These are phyloP conservation scores for Gnaphalium uliginosum DNA, from an alignment of 129 eudicot genomes.

Conservation along the genomic window DNA sequence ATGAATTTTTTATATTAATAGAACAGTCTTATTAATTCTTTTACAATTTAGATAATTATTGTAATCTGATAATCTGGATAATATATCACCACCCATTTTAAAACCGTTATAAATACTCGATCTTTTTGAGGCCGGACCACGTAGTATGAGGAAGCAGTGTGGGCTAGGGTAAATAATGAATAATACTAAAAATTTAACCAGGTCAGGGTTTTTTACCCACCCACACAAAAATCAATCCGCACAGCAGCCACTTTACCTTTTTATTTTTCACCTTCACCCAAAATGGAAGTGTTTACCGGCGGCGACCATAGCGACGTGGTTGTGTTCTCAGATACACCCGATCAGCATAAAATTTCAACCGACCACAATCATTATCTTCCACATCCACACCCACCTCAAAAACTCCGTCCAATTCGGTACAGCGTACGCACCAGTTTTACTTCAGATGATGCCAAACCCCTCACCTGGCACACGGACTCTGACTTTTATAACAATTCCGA, in stretches of 20 bases:
- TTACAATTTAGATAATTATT: no score
- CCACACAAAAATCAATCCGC: neutral
- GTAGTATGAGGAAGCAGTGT: neutral
- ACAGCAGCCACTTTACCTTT: neutral
- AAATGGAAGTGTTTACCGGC: neutral
- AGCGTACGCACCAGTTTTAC: constrained; percentile 29
- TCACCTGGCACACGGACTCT: constrained; percentile 35
- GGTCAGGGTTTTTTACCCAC: neutral
- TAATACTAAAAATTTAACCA: neutral
- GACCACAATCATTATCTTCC: constrained; percentile 16
- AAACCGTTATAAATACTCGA: neutral
- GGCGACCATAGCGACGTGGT: neutral
- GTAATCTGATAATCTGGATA: no score
- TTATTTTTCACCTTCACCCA: neutral
- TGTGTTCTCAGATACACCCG: neutral
- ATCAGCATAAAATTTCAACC: neutral
- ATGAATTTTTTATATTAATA: no score
- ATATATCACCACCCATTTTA: no score
- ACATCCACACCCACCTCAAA: constrained; percentile 49
- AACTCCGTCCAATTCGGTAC: constrained; percentile 60
- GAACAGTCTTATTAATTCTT: no score
- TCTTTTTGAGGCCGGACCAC: neutral
- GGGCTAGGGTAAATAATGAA: neutral
- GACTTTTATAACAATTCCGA: constrained; percentile 14
- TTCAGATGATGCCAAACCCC: neutral